Evolutionary conservation across 352 stramenopile genomes (phyloP).

Genomic region (Pythium utonaiense): DNA sequence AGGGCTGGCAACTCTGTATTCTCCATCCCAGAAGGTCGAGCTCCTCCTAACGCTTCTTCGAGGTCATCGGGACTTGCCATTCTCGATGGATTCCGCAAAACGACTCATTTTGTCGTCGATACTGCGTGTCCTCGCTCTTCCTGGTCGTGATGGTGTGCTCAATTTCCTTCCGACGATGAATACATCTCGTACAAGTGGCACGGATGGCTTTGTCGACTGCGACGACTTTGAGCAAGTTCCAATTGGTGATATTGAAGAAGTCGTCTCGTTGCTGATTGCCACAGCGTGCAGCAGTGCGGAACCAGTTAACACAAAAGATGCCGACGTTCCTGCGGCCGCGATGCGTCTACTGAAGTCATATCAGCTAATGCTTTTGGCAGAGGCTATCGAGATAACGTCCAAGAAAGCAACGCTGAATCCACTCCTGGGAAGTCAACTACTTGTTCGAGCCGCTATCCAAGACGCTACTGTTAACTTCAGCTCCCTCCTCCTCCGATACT

Average conservation of each 20-base stretch:
- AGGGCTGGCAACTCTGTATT: slow-evolving; percentile 64
- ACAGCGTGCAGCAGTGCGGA: slow-evolving; percentile 6
- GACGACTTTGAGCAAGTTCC: slow-evolving; percentile 4
- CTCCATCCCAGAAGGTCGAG: slow-evolving; percentile 55
- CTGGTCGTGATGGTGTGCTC: slow-evolving; percentile 60
- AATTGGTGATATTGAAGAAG: slow-evolving; percentile 29
- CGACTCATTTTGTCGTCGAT: slow-evolving; percentile 58
- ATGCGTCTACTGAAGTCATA: slow-evolving; percentile 68
- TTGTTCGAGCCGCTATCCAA: slow-evolving; percentile 49
- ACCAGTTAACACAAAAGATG: background rate
- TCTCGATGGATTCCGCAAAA: slow-evolving; percentile 34
- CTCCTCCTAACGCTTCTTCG: slow-evolving; percentile 65
- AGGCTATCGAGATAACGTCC: slow-evolving; percentile 67
- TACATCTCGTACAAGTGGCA: background rate
- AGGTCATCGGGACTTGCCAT: slow-evolving; percentile 30
- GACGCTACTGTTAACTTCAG: slow-evolving; percentile 64
- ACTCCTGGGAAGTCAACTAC: background rate
- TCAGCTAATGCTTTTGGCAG: slow-evolving; percentile 70
- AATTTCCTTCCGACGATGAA: slow-evolving; percentile 45
- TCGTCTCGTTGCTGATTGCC: slow-evolving; percentile 21
- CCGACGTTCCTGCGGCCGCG: slow-evolving; percentile 33
- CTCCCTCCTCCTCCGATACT: slow-evolving; percentile 58
- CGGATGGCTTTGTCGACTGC: too few relatives aligned
- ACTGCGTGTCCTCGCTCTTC: slow-evolving; percentile 46
- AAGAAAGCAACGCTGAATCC: slow-evolving; percentile 10